Conservation (phyloP, 2,329 filamentous ascomycete species). For the Chaetomiaceae sp. region DNA sequence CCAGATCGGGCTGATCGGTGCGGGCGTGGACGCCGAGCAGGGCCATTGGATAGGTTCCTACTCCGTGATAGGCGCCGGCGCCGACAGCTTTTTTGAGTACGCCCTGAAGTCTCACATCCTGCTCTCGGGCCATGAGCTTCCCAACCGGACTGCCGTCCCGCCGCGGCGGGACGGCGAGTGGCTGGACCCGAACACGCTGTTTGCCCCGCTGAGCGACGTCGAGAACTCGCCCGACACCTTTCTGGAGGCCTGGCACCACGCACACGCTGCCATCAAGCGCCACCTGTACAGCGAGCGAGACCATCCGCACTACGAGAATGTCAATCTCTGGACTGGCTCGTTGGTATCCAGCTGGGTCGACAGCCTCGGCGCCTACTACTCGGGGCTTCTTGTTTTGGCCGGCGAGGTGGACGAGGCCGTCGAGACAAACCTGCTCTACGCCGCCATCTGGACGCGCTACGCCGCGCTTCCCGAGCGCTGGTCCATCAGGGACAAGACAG, state of each 20-base stretch:
- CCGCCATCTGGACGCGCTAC: conserved; percentile 90
- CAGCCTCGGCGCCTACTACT: conserved; percentile 91
- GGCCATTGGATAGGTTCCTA: conserved; percentile 84
- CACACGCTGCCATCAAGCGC: conserved; percentile 79
- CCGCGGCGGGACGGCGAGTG: conserved; percentile 33
- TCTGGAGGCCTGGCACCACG: conserved; percentile 73
- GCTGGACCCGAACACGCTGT: conserved; percentile 60
- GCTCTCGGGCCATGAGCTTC: conserved; percentile 65
- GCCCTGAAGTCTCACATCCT: conserved; percentile 90
- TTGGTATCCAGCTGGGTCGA: conserved; percentile 92
- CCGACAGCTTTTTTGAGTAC: conserved; percentile 98
- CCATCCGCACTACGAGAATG: conserved; percentile 90
- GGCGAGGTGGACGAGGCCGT: conserved; percentile 89
- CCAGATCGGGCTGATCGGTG: conserved; percentile 78
- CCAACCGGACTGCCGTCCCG: conserved; percentile 44
- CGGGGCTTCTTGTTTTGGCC: conserved; percentile 76
- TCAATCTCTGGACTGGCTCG: conserved; percentile 80
- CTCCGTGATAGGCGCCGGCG: conserved; percentile 91
- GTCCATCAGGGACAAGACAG: conserved; percentile 76
- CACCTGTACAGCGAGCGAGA: conserved; percentile 82
- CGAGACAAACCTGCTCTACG: conserved; percentile 82
- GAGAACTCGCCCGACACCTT: conserved; percentile 73
- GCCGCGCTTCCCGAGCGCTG: conserved; percentile 91
- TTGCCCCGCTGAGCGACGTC: conserved; percentile 53
- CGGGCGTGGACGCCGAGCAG: conserved; percentile 81